These are phyloP conservation scores for Coemansia sp. DNA, from an alignment of 192 early-diverging fungal species.

Conservation along the genomic window DNA sequence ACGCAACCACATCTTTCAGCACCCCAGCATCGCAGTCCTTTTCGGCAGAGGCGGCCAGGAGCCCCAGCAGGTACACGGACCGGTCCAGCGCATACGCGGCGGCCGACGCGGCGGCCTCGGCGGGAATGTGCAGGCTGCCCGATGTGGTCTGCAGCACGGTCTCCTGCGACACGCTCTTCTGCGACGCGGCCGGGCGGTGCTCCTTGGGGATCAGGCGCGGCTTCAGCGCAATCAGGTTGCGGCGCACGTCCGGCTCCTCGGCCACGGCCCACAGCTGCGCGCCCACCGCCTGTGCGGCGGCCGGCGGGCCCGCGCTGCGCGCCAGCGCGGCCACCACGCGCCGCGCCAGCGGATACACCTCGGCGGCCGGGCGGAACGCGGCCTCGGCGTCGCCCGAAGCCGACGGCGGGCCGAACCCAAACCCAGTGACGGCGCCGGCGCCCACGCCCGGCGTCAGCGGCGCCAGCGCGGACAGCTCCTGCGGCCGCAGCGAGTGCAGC, in stretches of 20 bases:
- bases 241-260: conserved; percentile 41
- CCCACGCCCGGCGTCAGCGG: conserved; percentile 7
- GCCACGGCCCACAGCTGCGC: conserved; percentile 27
- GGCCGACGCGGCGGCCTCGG: conserved; percentile 27
- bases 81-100: conserved; percentile 43
- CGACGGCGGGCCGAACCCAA: too few species aligned
- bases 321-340: conserved; percentile 11
- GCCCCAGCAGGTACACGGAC: conserved; percentile 19
- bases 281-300: conserved; percentile 8
- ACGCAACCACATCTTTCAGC: neutral
- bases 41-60: conserved; percentile 7
- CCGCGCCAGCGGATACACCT: conserved; percentile 30
- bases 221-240: conserved; percentile 38
- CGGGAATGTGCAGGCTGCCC: conserved; percentile 18
- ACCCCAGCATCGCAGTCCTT: too few species aligned
- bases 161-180: conserved; percentile 9
- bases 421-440: too few species aligned
- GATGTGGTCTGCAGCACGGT: conserved; percentile 29
- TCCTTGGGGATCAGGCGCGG: conserved; percentile 44
- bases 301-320: neutral
- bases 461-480: conserved; percentile 3
- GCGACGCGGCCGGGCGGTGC: conserved; percentile 23
- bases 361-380: conserved; percentile 33
- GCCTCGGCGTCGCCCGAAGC: conserved; percentile 7
- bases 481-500: conserved; percentile 37